Percentiles rank a stretch among this genome's conserved stretches.
phyloP scores from a whole-genome alignment of 345 rosid species.

The Isatis tinctoria region DNA sequence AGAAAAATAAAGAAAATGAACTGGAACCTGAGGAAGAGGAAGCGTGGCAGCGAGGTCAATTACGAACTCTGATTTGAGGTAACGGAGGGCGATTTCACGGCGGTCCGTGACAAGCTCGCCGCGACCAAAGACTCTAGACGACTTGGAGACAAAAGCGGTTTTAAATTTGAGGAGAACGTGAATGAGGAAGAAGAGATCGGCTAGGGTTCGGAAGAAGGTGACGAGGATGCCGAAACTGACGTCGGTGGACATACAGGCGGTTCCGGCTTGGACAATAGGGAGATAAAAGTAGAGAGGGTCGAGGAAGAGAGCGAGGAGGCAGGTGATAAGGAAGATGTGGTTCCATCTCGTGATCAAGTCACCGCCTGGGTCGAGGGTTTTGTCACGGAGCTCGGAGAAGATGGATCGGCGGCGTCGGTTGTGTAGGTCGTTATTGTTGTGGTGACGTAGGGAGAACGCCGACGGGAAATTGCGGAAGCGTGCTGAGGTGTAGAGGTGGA shows the following conservation, averaged over 20 bases:
- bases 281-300: conserved; percentile 88
- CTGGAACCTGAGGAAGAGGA: conserved; percentile 82
- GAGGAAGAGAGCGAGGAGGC: conserved; percentile 66
- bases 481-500: conserved; percentile 37
- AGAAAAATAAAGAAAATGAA: not conserved
- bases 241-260: conserved; percentile 54
- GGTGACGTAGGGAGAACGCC: conserved; percentile 41
- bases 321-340: conserved; percentile 62
- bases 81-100: conserved; percentile 55
- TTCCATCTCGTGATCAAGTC: conserved; percentile 58
- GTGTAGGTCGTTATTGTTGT: conserved; percentile 34
- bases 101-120: conserved; percentile 83
- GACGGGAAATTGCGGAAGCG: conserved; percentile 41
- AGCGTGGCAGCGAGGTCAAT: conserved; percentile 65
- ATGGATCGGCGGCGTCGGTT: conserved; percentile 16
- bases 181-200: conserved; percentile 58
- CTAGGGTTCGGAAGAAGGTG: conserved; percentile 61
- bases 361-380: conserved; percentile 64
- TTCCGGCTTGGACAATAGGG: conserved; percentile 44
- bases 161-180: conserved; percentile 70
- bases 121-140: conserved; percentile 69
- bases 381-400: conserved; percentile 41
- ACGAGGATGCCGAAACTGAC: conserved; percentile 44
- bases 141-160: conserved; percentile 64
- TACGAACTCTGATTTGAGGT: conserved; percentile 54